Evolutionary conservation across 2,329 filamentous ascomycete genomes (phyloP).

Genomic region (Aaosphaeria arxii): DNA sequence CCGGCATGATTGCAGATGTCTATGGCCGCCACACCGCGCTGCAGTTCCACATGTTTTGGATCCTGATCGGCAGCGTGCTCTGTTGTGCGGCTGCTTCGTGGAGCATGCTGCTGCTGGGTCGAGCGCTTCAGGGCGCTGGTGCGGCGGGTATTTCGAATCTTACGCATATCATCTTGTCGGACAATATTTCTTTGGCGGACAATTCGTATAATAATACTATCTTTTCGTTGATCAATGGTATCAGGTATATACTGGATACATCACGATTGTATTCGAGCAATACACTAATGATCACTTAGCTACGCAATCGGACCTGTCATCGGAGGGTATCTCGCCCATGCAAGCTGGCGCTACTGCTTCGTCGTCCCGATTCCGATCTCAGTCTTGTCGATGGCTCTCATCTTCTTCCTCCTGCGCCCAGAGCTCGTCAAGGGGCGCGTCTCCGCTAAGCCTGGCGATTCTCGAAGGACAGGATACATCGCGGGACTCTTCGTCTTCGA

Average conservation of each 20-base stretch:
- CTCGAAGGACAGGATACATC: slow-evolving; percentile 32
- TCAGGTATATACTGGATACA: slow-evolving; percentile 34
- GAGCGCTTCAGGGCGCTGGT: slow-evolving; percentile 61
- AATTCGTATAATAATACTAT: slow-evolving; percentile 67
- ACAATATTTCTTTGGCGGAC: slow-evolving; percentile 66
- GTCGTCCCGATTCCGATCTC: slow-evolving; percentile 45
- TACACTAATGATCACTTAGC: slow-evolving; percentile 15
- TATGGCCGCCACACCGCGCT: slow-evolving; percentile 61
- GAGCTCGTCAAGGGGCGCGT: slow-evolving; percentile 55
- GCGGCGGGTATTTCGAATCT: slow-evolving; percentile 61
- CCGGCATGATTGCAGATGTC: slow-evolving; percentile 63
- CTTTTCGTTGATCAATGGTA: slow-evolving; percentile 61
- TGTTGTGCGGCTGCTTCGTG: slow-evolving; percentile 60
- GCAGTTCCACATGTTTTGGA: slow-evolving; percentile 52
- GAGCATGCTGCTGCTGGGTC: slow-evolving; percentile 59
- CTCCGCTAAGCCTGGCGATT: slow-evolving; percentile 29
- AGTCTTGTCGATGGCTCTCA: slow-evolving; percentile 50
- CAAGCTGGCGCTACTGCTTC: slow-evolving; percentile 66
- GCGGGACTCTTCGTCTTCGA: slow-evolving; percentile 45
- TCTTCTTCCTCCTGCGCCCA: slow-evolving; percentile 57
- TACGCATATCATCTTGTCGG: slow-evolving; percentile 62
- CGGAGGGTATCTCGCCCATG: slow-evolving; percentile 55
- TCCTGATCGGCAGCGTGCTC: slow-evolving; percentile 57
- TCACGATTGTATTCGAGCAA: not conserved
- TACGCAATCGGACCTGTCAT: slow-evolving; percentile 62